Evolutionary conservation across 2,329 filamentous ascomycete genomes (phyloP).

Genomic region (Fusarium sp.): DNA sequence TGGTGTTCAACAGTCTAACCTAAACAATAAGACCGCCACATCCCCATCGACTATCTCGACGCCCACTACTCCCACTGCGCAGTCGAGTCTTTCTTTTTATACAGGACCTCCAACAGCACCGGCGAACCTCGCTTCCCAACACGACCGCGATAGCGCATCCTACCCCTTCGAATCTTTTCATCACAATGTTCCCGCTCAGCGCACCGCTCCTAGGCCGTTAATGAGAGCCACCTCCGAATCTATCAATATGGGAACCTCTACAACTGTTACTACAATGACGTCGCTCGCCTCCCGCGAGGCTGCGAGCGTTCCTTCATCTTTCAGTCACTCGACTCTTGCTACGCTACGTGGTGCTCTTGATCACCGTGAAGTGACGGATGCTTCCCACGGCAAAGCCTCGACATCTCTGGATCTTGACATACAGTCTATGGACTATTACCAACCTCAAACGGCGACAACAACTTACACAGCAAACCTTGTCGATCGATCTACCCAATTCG

Average conservation of each 20-base stretch:
- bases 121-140: slow-evolving; percentile 26
- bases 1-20: slow-evolving; percentile 33
- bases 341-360: slow-evolving; percentile 57
- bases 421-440: slow-evolving; percentile 44
- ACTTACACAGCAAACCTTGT: slow-evolving; percentile 51
- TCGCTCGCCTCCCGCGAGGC: slow-evolving; percentile 50
- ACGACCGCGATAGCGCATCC: slow-evolving; percentile 43
- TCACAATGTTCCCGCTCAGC: slow-evolving; percentile 56
- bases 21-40: slow-evolving; percentile 27
- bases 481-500: slow-evolving; percentile 47
- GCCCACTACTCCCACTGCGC: slow-evolving; percentile 21
- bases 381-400: slow-evolving; percentile 50
- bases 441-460: slow-evolving; percentile 42
- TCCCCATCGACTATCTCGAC: slow-evolving; percentile 29
- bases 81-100: slow-evolving; percentile 18
- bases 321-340: slow-evolving; percentile 52
- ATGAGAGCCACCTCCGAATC: slow-evolving; percentile 55
- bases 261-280: slow-evolving; percentile 53
- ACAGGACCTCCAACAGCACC: slow-evolving; percentile 29
- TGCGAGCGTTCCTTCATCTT: slow-evolving; percentile 54
- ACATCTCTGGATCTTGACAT: slow-evolving; percentile 57
- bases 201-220: slow-evolving; percentile 57
- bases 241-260: slow-evolving; percentile 54
- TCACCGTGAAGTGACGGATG: slow-evolving; percentile 53
- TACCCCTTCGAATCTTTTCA: slow-evolving; percentile 27